Conservation (phyloP, 805 yeast species). For the Myxozyma geophila region DNA sequence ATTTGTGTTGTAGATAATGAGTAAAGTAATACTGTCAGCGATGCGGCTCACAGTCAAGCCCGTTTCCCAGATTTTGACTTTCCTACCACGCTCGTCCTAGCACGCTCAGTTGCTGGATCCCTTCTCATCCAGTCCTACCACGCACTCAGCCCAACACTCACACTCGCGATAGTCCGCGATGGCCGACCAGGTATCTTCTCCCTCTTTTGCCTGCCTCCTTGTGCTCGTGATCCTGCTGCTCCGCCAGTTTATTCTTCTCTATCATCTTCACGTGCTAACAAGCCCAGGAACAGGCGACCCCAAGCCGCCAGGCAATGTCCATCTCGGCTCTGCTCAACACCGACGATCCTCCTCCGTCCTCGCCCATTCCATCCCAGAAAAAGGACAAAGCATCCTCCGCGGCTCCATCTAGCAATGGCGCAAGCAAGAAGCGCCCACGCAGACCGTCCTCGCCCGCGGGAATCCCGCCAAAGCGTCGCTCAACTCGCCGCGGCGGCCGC, state of each 20-base stretch:
- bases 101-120: background rate
- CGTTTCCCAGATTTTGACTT: background rate
- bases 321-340: slow-evolving; percentile 32
- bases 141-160: background rate
- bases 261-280: background rate
- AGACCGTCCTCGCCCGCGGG: slow-evolving; percentile 8
- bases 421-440: background rate
- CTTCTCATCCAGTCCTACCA: background rate
- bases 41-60: background rate
- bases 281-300: slow-evolving; percentile 4
- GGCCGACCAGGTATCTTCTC: slow-evolving; percentile 5
- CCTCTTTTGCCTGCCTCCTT: background rate
- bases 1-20: too few relatives aligned
- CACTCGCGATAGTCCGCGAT: background rate
- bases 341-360: slow-evolving; percentile 21
- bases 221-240: background rate
- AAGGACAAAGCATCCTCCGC: background rate
- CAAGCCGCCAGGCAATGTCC: slow-evolving; percentile 33
- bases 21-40: too few relatives aligned
- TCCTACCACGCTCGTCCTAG: background rate
- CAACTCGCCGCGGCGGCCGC: slow-evolving; percentile 1
- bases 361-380: background rate
- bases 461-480: slow-evolving; percentile 5
- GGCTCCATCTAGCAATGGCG: background rate
- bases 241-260: background rate